Evolutionary conservation across 2,329 filamentous ascomycete genomes (phyloP).

Genomic region (Fonsecaea pedrosoi): DNA sequence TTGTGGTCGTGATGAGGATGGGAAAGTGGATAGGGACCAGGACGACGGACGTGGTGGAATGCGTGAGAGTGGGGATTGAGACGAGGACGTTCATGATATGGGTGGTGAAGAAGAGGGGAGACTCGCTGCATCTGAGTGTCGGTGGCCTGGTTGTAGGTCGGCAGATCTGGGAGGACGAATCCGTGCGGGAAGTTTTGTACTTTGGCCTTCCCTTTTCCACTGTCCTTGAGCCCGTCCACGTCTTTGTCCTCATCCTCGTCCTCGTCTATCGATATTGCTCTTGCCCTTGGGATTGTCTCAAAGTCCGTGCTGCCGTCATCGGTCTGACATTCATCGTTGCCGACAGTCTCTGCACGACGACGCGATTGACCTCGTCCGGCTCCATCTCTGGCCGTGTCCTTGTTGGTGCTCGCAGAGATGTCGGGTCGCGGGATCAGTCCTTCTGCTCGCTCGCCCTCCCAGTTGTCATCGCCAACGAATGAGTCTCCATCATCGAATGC

Average conservation of each 20-base stretch:
- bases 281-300: background rate
- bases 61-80: too few species aligned
- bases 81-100: background rate
- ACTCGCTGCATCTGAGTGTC: background rate
- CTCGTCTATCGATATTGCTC: background rate
- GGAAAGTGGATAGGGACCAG: too few species aligned
- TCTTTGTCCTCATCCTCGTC: conserved; percentile 35
- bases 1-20: background rate
- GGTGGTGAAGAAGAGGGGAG: background rate
- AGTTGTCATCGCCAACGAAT: conserved; percentile 1
- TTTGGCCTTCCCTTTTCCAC: conserved; percentile 20
- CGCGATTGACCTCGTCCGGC: background rate
- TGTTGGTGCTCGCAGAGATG: background rate
- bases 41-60: too few species aligned
- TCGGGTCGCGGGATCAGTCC: background rate
- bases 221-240: conserved; percentile 28
- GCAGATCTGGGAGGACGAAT: background rate
- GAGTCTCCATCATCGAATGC: background rate
- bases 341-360: background rate
- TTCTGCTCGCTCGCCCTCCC: background rate
- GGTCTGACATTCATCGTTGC: background rate
- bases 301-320: background rate
- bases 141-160: background rate
- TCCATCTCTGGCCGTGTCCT: background rate
- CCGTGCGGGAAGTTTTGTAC: conserved; percentile 12